Evolutionary conservation across 2,329 filamentous ascomycete species (phyloP).

Genomic region (Fusarium armeniacum): DNA sequence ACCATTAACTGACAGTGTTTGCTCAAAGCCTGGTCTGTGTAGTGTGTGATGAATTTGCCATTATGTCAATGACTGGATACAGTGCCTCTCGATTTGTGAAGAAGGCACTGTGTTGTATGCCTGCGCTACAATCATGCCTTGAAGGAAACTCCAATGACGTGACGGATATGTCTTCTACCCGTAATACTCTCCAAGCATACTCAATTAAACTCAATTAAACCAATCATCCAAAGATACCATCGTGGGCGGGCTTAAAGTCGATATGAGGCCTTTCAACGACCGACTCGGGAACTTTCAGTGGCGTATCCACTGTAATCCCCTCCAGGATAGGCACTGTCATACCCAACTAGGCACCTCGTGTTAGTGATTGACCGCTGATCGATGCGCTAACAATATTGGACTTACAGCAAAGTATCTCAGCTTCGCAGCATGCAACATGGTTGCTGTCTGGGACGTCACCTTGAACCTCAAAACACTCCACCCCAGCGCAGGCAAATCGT

Average conservation of each 20-base stretch:
- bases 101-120: neutral
- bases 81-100: neutral
- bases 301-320: neutral
- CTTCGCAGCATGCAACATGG: neutral
- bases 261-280: neutral
- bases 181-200: no score
- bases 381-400: neutral
- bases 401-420: conserved; percentile 7
- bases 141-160: neutral
- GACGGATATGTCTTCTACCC: neutral
- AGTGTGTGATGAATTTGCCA: neutral
- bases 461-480: conserved; percentile 14
- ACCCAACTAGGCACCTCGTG: neutral
- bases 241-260: conserved; percentile 4
- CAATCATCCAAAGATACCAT: conserved; percentile 1
- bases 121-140: neutral
- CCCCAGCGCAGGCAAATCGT: neutral
- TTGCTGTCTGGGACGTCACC: conserved; percentile 3
- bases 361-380: neutral
- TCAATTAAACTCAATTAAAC: no score
- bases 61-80: neutral
- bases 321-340: conserved; percentile 7
- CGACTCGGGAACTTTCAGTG: neutral
- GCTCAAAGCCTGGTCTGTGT: neutral
- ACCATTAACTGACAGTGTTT: no score